These are phyloP conservation scores for Rhodotorula sphaerocarpa DNA, from an alignment of 768 basidiomycete species.

Conservation along the genomic window DNA sequence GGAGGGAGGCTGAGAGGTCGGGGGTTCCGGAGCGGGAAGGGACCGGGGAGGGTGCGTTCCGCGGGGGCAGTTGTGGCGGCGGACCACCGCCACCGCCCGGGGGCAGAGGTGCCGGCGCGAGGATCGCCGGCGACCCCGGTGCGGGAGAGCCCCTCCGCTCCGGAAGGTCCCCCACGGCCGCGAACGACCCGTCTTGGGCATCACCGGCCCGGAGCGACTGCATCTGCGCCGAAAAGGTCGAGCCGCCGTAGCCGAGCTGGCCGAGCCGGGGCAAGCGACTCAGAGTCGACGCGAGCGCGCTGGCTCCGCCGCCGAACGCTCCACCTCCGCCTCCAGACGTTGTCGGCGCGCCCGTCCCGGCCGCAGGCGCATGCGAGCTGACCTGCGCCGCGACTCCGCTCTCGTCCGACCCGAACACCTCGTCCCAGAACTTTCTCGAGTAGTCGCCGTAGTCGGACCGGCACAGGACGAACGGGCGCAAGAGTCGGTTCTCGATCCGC, in stretches of 20 bases:
- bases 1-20: neutral
- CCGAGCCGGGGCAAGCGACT: neutral
- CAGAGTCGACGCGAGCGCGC: neutral
- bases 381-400: too few relatives aligned
- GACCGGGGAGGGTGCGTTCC: neutral
- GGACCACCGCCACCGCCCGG: neutral
- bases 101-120: neutral
- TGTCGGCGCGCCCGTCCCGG: neutral
- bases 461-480: conserved; percentile 82
- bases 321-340: neutral
- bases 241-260: neutral
- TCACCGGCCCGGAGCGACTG: neutral
- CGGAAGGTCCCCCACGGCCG: neutral
- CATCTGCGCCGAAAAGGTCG: neutral
- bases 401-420: conserved; percentile 28
- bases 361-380: too few relatives aligned
- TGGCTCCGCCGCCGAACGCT: neutral
- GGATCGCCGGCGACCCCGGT: neutral
- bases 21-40: neutral
- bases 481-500: conserved; percentile 72
- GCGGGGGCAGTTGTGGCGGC: neutral
- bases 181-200: neutral
- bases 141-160: neutral
- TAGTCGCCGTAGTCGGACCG: conserved; percentile 67
- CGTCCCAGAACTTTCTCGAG: conserved; percentile 34